phyloP scores from a whole-genome alignment of 345 rosid genomes.

The Gossypium rotundifolium region DNA sequence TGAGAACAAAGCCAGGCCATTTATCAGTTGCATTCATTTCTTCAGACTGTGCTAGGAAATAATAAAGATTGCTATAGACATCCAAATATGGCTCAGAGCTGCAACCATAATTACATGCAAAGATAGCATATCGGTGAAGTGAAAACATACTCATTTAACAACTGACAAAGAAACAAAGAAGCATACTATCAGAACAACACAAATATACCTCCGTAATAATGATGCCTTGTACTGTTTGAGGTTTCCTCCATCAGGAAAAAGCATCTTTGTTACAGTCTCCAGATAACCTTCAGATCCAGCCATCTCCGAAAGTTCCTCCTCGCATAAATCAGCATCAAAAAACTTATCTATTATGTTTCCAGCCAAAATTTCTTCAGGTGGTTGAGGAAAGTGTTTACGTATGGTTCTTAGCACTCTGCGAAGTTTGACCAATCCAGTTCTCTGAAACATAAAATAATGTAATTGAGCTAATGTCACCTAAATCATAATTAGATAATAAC shows the following conservation, averaged over 20 bases:
- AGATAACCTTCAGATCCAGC: conserved; percentile 85
- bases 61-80: conserved; percentile 79
- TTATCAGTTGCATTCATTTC: conserved; percentile 95
- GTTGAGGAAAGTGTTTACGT: conserved; percentile 87
- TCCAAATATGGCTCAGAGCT: conserved; percentile 82
- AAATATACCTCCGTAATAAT: conserved; percentile 47
- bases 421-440: conserved; percentile 88
- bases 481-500: conserved; percentile 10
- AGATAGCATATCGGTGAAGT: conserved; percentile 16
- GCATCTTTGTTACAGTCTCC: conserved; percentile 53
- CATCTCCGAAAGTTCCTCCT: conserved; percentile 74
- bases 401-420: conserved; percentile 94
- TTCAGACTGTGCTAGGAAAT: conserved; percentile 80
- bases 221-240: conserved; percentile 62
- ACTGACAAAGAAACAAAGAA: conserved; percentile 9
- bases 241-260: conserved; percentile 51
- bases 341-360: conserved; percentile 78
- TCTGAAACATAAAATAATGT: conserved; percentile 40
- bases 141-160: conserved; percentile 9
- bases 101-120: conserved; percentile 26
- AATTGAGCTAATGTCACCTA: conserved; percentile 9
- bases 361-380: conserved; percentile 77
- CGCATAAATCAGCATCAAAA: conserved; percentile 79
- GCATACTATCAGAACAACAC: neutral
- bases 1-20: conserved; percentile 97